phyloP scores from a whole-genome alignment of 306 rosid genomes.

The Fragaria iinumae region DNA sequence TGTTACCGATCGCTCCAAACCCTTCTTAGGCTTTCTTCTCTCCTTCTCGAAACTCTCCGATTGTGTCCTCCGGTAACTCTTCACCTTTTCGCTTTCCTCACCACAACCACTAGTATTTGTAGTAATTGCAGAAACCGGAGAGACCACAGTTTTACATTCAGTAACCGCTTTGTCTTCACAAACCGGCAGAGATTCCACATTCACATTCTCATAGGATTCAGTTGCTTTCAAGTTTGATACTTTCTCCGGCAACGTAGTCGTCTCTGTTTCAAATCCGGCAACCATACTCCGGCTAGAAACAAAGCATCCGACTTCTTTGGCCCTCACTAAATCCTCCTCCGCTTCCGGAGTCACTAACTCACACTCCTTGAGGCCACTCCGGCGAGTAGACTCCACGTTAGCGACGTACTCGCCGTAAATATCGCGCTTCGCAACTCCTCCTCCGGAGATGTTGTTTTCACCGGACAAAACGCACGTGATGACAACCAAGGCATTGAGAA shows the following conservation, averaged over 20 bases:
- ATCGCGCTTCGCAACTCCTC: background rate
- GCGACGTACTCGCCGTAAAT: constrained; percentile 23
- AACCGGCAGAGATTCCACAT: constrained; percentile 10
- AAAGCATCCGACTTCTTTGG: background rate
- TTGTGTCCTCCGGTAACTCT: constrained; percentile 41
- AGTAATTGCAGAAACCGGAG: background rate
- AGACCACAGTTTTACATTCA: background rate
- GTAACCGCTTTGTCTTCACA: background rate
- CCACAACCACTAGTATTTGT: background rate
- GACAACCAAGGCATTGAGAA: constrained; percentile 45
- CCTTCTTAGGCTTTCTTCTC: background rate
- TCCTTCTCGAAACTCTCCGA: constrained; percentile 43
- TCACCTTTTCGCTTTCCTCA: constrained; percentile 24
- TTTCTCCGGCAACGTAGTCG: background rate
- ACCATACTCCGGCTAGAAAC: background rate
- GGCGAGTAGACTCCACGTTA: constrained; percentile 1
- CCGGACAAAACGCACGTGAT: constrained; percentile 43
- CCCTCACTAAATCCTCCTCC: background rate
- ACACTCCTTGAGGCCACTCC: background rate
- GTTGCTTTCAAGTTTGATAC: background rate
- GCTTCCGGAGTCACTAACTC: background rate
- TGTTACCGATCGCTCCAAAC: constrained; percentile 33
- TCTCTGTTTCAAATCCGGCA: background rate
- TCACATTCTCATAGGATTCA: constrained; percentile 14
- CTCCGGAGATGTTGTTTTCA: background rate